Percentiles rank a stretch among this genome's conserved stretches.
These are phyloP conservation scores for Tricholoma furcatifolium DNA, from an alignment of 768 basidiomycete species.

Conservation along the genomic window DNA sequence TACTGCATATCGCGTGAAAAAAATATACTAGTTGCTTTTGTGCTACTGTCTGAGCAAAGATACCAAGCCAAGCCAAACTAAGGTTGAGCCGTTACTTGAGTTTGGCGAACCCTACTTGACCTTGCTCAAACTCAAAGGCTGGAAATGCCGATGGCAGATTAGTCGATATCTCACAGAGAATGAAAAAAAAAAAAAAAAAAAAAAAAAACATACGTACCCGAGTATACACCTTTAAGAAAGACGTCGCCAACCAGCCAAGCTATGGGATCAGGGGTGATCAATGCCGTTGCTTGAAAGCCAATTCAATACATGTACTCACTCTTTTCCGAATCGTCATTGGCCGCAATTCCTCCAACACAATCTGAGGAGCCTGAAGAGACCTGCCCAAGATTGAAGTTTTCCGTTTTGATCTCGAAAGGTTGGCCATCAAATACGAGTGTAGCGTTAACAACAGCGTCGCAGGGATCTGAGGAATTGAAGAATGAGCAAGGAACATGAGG, in stretches of 20 bases:
- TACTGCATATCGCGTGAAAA: no score
- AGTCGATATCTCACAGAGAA: neutral
- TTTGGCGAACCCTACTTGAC: neutral
- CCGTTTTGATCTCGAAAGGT: neutral
- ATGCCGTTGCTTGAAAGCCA: neutral
- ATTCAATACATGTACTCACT: neutral
- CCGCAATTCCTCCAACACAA: neutral
- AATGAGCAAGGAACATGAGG: neutral
- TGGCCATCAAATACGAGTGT: neutral
- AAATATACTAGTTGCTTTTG: no score
- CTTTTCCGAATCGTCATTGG: neutral
- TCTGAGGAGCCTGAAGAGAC: neutral
- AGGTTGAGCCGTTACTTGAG: neutral
- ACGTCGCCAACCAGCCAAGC: neutral
- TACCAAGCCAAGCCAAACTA: no score
- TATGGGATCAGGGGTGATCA: neutral
- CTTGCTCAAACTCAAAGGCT: neutral
- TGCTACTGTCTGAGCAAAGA: no score
- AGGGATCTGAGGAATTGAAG: neutral
- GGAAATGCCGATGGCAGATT: neutral
- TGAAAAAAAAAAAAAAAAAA: neutral
- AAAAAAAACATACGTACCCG: neutral
- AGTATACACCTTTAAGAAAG: neutral
- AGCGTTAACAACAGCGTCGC: neutral
- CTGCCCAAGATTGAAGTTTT: neutral